Percentiles rank a stretch among this genome's conserved stretches.
Conservation (phyloP, 306 rosid species). For the Sophora flavescens region DNA sequence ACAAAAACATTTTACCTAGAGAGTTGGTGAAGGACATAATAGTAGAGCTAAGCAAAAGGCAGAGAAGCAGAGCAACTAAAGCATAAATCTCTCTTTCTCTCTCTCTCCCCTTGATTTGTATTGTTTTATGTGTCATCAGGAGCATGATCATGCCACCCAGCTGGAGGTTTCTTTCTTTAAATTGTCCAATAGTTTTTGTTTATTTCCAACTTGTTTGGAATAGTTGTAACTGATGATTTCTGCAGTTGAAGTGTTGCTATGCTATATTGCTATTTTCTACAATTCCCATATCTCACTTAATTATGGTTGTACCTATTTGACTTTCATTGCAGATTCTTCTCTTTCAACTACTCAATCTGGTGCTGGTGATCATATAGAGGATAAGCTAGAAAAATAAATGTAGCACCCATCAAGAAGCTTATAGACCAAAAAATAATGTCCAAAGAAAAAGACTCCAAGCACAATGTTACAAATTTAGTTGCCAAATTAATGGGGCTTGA, state of each 20-base stretch:
- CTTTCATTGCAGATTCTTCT: conserved; percentile 62
- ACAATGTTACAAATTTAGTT: conserved; percentile 76
- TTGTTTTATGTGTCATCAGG: no score
- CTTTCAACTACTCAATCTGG: conserved; percentile 71
- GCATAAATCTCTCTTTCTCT: conserved; percentile 13
- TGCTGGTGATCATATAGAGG: conserved; percentile 62
- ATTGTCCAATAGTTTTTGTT: conserved; percentile 29
- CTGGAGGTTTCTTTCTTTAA: conserved; percentile 46
- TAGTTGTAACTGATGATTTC: conserved; percentile 36
- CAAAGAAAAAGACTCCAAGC: conserved; percentile 67
- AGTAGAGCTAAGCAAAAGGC: conserved; percentile 27
- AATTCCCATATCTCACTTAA: conserved; percentile 41
- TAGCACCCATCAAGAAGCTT: conserved; percentile 77
- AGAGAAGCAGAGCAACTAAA: conserved; percentile 6
- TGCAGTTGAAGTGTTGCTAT: conserved; percentile 18
- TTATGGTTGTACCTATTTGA: conserved; percentile 28
- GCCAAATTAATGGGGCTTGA: conserved; percentile 99
- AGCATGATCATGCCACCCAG: conserved; percentile 21
- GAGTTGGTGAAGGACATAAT: conserved; percentile 54
- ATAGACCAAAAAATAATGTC: conserved; percentile 79
- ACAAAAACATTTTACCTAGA: conserved; percentile 46
- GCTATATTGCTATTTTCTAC: conserved; percentile 1
- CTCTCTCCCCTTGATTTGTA: conserved; percentile 27
- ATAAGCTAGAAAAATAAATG: conserved; percentile 60
- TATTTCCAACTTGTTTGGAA: conserved; percentile 44